Base-by-base conservation (phyloP, 1,284 basidiomycete species). In the Gymnopus androsaceus region DNA sequence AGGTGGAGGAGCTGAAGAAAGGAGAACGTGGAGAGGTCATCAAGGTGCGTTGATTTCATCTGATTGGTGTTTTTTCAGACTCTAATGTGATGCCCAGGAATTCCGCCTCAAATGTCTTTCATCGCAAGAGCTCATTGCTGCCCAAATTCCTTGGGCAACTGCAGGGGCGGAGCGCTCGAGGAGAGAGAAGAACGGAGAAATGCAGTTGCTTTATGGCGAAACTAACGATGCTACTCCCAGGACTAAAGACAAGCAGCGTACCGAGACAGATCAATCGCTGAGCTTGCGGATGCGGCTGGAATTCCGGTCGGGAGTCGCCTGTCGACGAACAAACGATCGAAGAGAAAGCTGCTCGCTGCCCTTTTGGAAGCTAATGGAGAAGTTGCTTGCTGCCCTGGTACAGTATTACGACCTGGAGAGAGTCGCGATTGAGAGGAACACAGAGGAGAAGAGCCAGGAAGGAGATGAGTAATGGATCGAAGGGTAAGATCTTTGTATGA, bases 71-170 rank as follows among this genome's bases (percentile, higher is more conserved):
- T 5, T 44, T 12, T n/a, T 15, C 15, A 42, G 21, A 34, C 17
- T 27, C 31, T 55, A 21, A 2, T 53, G n/a, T 45, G 21, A 15
- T 17, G 9, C 7, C 21, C 47, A 91, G 88, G 90, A 92, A 70
- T 92, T 91, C 65, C 80, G 86, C 59, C 63, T 70, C 12, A 88
- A 90, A 65, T 91, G 88, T 66, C 76, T 80, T 19, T 76, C 79
- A 4, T 90, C 87, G 2, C 87, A 89, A 66, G 89, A 90, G 55
- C 75, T 92, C 17, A 83, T 91, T 30, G 83, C 75, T 60, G 82
- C 85, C 7, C 87, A 90, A 68, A 89, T 92, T 54, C 80, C 85
- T 9, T 92, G 90, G 90, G 91, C 91, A 4, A 80, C 82, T 17
- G 83, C 89, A 3, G 79, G 82, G 19, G 89, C 90, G 2, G 89